These are phyloP conservation scores for Sporothrix euskadiensis DNA, from an alignment of 2,329 filamentous ascomycete species.

Conservation along the genomic window DNA sequence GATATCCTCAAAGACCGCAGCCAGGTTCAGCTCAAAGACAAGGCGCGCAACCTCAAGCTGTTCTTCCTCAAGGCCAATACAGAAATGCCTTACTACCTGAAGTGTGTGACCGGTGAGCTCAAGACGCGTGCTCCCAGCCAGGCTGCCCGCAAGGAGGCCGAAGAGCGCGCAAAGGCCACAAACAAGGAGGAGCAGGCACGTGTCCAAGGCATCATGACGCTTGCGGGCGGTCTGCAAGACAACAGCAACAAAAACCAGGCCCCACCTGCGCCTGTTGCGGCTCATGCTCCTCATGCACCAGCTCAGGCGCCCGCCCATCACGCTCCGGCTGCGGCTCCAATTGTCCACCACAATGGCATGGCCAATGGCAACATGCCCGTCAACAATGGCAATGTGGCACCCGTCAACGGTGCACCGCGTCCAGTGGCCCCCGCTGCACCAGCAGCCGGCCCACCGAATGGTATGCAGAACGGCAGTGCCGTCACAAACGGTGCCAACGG, in stretches of 20 bases:
- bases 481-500: background rate
- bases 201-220: constrained; percentile 60
- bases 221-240: constrained; percentile 56
- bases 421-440: background rate
- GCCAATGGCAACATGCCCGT: background rate
- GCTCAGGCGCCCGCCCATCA: background rate
- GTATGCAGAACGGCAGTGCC: background rate
- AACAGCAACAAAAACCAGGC: constrained; percentile 25
- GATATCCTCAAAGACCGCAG: constrained; percentile 85
- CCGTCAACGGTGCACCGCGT: background rate
- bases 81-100: constrained; percentile 84
- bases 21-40: constrained; percentile 90
- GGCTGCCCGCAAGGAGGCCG: constrained; percentile 67
- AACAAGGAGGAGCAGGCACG: constrained; percentile 62
- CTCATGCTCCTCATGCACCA: background rate
- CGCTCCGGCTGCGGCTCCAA: background rate
- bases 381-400: background rate
- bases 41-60: constrained; percentile 83
- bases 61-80: constrained; percentile 91
- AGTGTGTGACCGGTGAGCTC: constrained; percentile 84
- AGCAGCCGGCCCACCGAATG: background rate
- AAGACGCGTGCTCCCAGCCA: constrained; percentile 80
- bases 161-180: constrained; percentile 60
- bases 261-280: background rate
- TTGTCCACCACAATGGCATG: background rate